phyloP scores from a whole-genome alignment of 306 rosid species.

The Cucurbita argyrosperma region DNA sequence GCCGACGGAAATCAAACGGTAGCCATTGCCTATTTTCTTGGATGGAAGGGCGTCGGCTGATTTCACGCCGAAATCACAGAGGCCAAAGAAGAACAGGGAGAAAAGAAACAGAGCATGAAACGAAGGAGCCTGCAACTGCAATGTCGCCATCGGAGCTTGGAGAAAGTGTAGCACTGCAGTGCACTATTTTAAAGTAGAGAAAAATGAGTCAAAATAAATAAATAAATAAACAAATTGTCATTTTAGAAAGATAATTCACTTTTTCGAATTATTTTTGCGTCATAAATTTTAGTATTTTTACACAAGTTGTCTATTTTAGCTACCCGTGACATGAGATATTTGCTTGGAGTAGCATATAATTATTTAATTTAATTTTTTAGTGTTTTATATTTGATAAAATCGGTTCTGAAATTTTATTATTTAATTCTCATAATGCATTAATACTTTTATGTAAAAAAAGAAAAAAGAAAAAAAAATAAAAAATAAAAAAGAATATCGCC shows the following conservation, averaged over 20 bases:
- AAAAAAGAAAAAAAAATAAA: too few species aligned
- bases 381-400: background rate
- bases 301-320: background rate
- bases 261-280: background rate
- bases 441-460: too few species aligned
- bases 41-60: conserved; percentile 19
- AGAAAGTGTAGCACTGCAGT: background rate
- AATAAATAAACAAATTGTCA: background rate
- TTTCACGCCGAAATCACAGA: conserved; percentile 6
- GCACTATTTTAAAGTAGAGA: background rate
- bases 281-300: background rate
- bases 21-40: conserved; percentile 57
- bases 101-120: conserved; percentile 1
- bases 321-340: background rate
- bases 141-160: conserved; percentile 4
- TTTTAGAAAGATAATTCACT: background rate
- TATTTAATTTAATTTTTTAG: background rate
- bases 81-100: conserved; percentile 19
- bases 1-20: conserved; percentile 57
- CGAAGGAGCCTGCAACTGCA: background rate
- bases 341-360: background rate
- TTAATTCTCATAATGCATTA: background rate
- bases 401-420: background rate
- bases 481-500: background rate
- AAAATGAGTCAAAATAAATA: background rate